Base-by-base conservation (phyloP, 768 basidiomycete species). In the Tylopilus sp. region DNA sequence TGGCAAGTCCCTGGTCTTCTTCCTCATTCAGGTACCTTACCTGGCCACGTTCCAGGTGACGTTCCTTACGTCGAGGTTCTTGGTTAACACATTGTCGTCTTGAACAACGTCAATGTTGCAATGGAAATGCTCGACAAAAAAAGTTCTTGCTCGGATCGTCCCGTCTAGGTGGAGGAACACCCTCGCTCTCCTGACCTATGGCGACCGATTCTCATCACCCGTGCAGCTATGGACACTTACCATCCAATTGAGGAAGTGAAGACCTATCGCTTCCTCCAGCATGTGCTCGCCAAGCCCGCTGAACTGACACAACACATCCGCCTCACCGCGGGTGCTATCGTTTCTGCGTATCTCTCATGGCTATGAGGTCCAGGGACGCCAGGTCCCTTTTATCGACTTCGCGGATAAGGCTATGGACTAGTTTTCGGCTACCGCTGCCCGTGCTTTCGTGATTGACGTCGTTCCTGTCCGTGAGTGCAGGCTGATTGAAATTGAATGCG, bases 141-240 rank as follows among this genome's bases (percentile, higher is more conserved):
- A 58, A 82, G 81, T 54, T 75, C 79, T 39, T 86, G 85, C 63
- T 85, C 84, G 18, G 85, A 86, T 57, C 79, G 85, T n/a, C 84
- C 85, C 0, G 64, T 69, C 15, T 15, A 69, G 66, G 25, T 67
- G 68, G 66, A 63, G 68, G 50, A 44, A 70, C 44, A 62, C 69
- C 2, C 55, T 76, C 45, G 69, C 70, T 15, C 64, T 76, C 21
- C 64, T 71, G 44, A 69, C 69, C 26, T 74, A 74, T 57, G 73
- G 71, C 36, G 68, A 75, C 33, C 68, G 59, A 20, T 70, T 77
- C 54, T 80, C 30, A 78, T 75, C 0, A 72, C 69, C 23, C 69
- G 70, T 1, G 65, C 67, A 3, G 58, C 69, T 15, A 65, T 77
- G 48, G 61, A 64, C 9, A 54, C 58, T 17, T 76, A 69, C 57